Base-by-base conservation (phyloP, 495 filamentous ascomycete species). In the Aspergillus heteromorphus region DNA sequence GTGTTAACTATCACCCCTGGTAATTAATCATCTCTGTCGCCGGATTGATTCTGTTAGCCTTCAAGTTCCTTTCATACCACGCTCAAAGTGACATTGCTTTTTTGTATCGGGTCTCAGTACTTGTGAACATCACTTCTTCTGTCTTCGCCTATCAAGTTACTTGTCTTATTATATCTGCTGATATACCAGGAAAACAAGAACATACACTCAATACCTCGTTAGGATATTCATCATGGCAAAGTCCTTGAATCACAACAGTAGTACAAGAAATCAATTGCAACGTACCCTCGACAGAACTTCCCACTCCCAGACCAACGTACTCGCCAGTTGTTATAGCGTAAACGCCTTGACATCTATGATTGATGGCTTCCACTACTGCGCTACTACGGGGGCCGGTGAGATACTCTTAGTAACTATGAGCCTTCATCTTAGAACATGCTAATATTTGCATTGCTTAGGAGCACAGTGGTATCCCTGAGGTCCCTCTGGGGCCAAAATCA, bases 381-480 rank as follows among this genome's bases (percentile, higher is more conserved):
- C 90, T 87, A 91, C 89, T 71, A 79, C 80, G 75, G 84, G 86
- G 69, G 80, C 83, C 74, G 88, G 84, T 87, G 77, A 64, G 77
- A 59, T 9, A 18, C 18, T 49, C 23, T 29, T 13, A 41, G 20
- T 63, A n/a, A 19, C 36, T 40, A 7, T 43, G 41, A 9, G 18
- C 41, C 19, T n/a, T 23, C 21, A 45, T 41, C 2, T 40, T 16
- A 38, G 1, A 4, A 13, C 42, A 25, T 57, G 17, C 63, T 57
- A 19, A 38, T 13, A 40, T 18, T 10, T 45, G 31, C 25, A 18
- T 0, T 11, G 47, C 42, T 20, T 67, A 89, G 88, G 91, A 86
- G 88, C 83, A 73, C 87, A 90, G 88, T 95, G 89, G 89, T 87
- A 88, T 87, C 86, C 89, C 90, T 93, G 89, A 96, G 91, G 91